These are phyloP conservation scores for Cutaneotrichosporon arboriforme DNA, from an alignment of 1,284 basidiomycete species.

Conservation along the genomic window DNA sequence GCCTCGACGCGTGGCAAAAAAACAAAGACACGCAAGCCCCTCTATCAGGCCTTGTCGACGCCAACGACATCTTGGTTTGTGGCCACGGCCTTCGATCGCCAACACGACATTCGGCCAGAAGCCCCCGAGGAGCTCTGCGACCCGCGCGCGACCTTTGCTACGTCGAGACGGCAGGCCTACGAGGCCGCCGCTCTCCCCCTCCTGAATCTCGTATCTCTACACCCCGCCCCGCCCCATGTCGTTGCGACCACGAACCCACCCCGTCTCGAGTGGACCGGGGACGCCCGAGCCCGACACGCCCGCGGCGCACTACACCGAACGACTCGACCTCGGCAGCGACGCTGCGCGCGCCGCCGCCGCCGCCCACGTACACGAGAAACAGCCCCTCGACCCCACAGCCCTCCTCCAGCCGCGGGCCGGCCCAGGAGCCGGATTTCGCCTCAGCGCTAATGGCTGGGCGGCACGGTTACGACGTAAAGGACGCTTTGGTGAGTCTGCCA, in stretches of 20 bases:
- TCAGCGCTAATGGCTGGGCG: neutral
- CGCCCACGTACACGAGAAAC: slow-evolving; percentile 1
- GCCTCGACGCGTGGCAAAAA: too few relatives aligned
- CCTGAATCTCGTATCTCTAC: neutral
- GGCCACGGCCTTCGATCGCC: too few relatives aligned
- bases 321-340: neutral
- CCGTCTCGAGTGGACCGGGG: neutral
- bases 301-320: slow-evolving; percentile 14
- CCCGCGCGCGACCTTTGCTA: too few relatives aligned
- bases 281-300: slow-evolving; percentile 16
- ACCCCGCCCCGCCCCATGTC: neutral
- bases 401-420: neutral
- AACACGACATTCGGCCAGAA: too few relatives aligned
- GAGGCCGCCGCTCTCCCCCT: too few relatives aligned
- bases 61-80: too few relatives aligned
- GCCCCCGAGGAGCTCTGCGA: too few relatives aligned
- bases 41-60: too few relatives aligned
- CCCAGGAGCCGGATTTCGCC: neutral
- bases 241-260: slow-evolving; percentile 5
- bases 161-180: too few relatives aligned
- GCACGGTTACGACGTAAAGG: slow-evolving; percentile 3
- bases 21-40: too few relatives aligned
- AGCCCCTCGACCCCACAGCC: too few relatives aligned
- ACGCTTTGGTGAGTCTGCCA: slow-evolving; percentile 7
- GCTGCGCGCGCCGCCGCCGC: slow-evolving; percentile 1